Evolutionary conservation across 371 early-diverging fungal species (phyloP).

Genomic region (Dichotomocladium elegans): DNA sequence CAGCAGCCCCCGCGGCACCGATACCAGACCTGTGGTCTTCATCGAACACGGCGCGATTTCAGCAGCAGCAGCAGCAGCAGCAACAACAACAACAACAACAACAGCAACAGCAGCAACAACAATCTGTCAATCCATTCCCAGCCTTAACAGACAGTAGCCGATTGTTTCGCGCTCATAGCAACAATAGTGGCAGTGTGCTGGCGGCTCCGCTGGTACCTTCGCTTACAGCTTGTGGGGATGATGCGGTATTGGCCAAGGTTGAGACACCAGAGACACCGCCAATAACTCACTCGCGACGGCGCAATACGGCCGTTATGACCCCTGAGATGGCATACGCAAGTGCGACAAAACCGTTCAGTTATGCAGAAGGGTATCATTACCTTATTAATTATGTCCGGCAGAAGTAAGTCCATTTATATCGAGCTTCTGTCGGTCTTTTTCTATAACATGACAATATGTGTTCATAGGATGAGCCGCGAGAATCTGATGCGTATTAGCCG

Average conservation of each 20-base stretch:
- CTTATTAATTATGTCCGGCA: slow-evolving; percentile 70
- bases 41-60: background rate
- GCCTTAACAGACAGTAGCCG: background rate
- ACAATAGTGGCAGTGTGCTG: background rate
- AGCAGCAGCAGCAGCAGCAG: background rate
- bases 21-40: no score
- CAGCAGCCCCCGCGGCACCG: background rate
- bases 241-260: slow-evolving; percentile 41
- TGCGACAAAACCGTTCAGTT: slow-evolving; percentile 69
- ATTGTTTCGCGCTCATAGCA: no score
- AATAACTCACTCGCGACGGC: slow-evolving; percentile 17
- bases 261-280: slow-evolving; percentile 27
- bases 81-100: background rate
- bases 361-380: slow-evolving; percentile 88
- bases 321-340: slow-evolving; percentile 40
- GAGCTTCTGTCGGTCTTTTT: background rate
- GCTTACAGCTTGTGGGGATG: slow-evolving; percentile 37
- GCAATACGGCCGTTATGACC: slow-evolving; percentile 34
- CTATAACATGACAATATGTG: background rate
- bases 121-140: background rate
- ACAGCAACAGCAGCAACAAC: background rate
- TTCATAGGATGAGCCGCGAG: slow-evolving; percentile 75
- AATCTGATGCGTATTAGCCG: slow-evolving; percentile 84
- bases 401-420: no score
- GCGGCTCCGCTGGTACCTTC: slow-evolving; percentile 13